These are phyloP conservation scores for Xerocomellus chrysenteron DNA, from an alignment of 768 basidiomycete species.

Conservation along the genomic window DNA sequence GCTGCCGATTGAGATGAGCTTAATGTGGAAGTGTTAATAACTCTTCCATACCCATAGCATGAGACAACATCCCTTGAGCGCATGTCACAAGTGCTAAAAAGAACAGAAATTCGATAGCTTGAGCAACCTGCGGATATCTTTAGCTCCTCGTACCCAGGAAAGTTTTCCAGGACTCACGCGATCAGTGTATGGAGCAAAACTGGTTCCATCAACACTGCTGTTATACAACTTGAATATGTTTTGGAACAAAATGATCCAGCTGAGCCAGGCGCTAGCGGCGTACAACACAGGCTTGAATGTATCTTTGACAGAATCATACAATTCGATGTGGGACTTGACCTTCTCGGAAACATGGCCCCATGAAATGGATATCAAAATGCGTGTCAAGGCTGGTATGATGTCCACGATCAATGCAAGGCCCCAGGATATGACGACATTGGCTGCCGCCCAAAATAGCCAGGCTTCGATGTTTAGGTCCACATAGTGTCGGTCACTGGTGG, in stretches of 20 bases:
- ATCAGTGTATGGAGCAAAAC: conserved; percentile 60
- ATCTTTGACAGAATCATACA: conserved; percentile 69
- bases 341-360: conserved; percentile 79
- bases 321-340: conserved; percentile 64
- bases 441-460: conserved; percentile 82
- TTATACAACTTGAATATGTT: conserved; percentile 62
- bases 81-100: conserved; percentile 68
- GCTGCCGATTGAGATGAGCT: conserved; percentile 36
- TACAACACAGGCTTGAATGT: conserved; percentile 72
- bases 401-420: conserved; percentile 72
- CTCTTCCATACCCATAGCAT: conserved; percentile 48
- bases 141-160: background rate
- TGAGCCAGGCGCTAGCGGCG: conserved; percentile 65
- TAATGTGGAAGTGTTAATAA: background rate
- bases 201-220: conserved; percentile 34
- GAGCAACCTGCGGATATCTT: conserved; percentile 42
- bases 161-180: conserved; percentile 38
- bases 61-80: conserved; percentile 65
- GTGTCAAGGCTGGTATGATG: conserved; percentile 56
- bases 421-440: conserved; percentile 78
- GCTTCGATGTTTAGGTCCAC: conserved; percentile 67
- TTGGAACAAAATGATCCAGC: conserved; percentile 74
- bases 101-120: conserved; percentile 72
- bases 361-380: conserved; percentile 50
- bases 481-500: conserved; percentile 53